These are phyloP conservation scores for Diutina pseudorugosa DNA, from an alignment of 1,139 yeast species.

Conservation along the genomic window DNA sequence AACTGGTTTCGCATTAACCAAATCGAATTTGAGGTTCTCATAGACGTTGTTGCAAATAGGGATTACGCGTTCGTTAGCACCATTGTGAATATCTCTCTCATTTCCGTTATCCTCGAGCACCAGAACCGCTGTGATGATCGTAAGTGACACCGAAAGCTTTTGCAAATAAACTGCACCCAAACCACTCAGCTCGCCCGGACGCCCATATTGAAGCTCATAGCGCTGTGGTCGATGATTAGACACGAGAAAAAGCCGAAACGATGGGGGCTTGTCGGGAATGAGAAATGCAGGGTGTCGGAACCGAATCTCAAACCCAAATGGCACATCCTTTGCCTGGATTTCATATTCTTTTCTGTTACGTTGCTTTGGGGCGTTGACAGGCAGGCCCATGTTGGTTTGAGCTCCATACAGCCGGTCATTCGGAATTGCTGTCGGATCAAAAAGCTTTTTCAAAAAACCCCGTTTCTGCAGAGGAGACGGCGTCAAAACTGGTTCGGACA, in stretches of 20 bases:
- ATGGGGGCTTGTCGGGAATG: slow-evolving; percentile 29
- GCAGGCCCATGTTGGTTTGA: neutral
- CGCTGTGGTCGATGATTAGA: slow-evolving; percentile 22
- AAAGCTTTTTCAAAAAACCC: neutral
- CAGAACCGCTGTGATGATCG: slow-evolving; percentile 19
- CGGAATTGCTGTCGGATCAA: neutral
- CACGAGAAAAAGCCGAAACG: slow-evolving; percentile 26
- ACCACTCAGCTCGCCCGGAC: slow-evolving; percentile 32
- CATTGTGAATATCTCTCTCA: slow-evolving; percentile 17
- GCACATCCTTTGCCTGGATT: slow-evolving; percentile 20
- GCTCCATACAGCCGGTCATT: neutral
- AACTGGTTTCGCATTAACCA: slow-evolving; percentile 15
- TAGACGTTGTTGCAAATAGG: slow-evolving; percentile 21
- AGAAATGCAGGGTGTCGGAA: slow-evolving; percentile 34
- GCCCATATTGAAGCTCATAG: slow-evolving; percentile 26
- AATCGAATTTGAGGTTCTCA: slow-evolving; percentile 28
- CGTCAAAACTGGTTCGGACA: neutral
- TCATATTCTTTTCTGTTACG: neutral
- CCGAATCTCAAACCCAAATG: slow-evolving; percentile 34
- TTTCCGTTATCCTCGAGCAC: slow-evolving; percentile 23
- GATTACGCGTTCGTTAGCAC: slow-evolving; percentile 17
- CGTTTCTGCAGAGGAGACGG: neutral
- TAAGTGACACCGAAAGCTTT: slow-evolving; percentile 22
- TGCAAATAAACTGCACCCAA: slow-evolving; percentile 35
- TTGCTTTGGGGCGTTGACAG: neutral